Evolutionary conservation across 129 eudicot species (phyloP), one percentile per base, ranked within the genome.

Genomic region (Ambrosia artemisiifolia): DNA sequence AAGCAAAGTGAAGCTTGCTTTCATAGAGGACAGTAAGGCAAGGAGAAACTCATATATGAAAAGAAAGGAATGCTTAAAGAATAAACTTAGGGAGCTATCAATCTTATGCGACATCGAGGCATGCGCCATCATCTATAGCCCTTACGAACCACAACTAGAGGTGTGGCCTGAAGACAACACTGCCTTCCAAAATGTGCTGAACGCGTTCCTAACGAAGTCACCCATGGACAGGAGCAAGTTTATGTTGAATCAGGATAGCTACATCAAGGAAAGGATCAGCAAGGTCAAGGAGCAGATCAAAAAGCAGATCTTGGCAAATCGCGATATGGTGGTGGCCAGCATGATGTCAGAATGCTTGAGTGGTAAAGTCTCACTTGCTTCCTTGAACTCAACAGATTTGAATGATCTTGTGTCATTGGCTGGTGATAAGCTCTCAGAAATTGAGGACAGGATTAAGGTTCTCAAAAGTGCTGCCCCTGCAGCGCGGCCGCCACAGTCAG

Each of bases 121-220:
- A 11, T 85, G 83, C 13, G 70, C 60, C n/a, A 78, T 85, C 57
- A 36, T 85, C 9, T 81, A 69, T 56, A 75, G 77, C 43, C 74
- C 67, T 2, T 66, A 38, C 30, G 68, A 61, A 0, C 3, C 62
- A 1, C 32, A 38, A 7, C 84, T 63, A 6, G 77, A 71, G 48
- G 70, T 78, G 35, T 85, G 86, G 89, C 89, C 86, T 0, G 36
- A 61, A 6, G 20, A 71, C 35, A 20, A 10, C 5, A 13, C 4
- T 2, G 82, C 35, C 12, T 77, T 71, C 5, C 66, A 40, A 38
- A 47, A 50, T 2, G 74, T 85, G 54, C n/a, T 85, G 11, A 42
- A 38, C 1, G 54, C 46, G 61, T 85, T 78, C 54, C 11, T 24
- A 62, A 6, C 0, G 3, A 36, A 62, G 24, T 40, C 84, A 0